A percentile compares a stretch with the other conserved stretches of the same genome.
These are phyloP conservation scores for Pseudogymnoascus sp. DNA, from an alignment of 2,329 filamentous ascomycete genomes.

Conservation along the genomic window DNA sequence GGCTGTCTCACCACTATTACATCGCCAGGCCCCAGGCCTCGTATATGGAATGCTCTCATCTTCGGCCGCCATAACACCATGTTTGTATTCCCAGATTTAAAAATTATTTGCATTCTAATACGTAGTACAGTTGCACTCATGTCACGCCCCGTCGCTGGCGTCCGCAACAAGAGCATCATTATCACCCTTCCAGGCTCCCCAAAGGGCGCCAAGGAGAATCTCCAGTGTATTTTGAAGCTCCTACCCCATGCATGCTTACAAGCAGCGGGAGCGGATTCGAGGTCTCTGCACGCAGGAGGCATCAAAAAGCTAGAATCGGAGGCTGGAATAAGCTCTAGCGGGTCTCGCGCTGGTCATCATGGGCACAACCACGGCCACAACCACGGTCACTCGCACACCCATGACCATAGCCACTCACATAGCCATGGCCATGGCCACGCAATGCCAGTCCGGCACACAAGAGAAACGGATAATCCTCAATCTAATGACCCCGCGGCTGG, in stretches of 20 bases:
- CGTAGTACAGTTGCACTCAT: slow-evolving; percentile 76
- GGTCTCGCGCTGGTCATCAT: slow-evolving; percentile 18
- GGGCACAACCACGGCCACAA: slow-evolving; percentile 31
- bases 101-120: not conserved
- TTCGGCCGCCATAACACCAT: slow-evolving; percentile 81
- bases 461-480: slow-evolving; percentile 47
- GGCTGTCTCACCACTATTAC: slow-evolving; percentile 72
- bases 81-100: slow-evolving; percentile 44
- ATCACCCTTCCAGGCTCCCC: slow-evolving; percentile 90
- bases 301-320: slow-evolving; percentile 78
- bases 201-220: slow-evolving; percentile 90
- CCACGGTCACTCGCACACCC: slow-evolving; percentile 44
- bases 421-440: slow-evolving; percentile 60
- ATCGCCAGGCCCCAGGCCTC: slow-evolving; percentile 80
- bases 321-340: slow-evolving; percentile 51
- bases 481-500: slow-evolving; percentile 57
- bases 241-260: slow-evolving; percentile 92
- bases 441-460: slow-evolving; percentile 66
- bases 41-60: slow-evolving; percentile 92
- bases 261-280: slow-evolving; percentile 75
- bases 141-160: slow-evolving; percentile 86
- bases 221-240: slow-evolving; percentile 81
- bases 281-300: slow-evolving; percentile 71
- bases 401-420: slow-evolving; percentile 53
- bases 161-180: slow-evolving; percentile 74